Conservation (phyloP, 1,139 yeast genomes). For the Arxiozyma slooffiae region DNA sequence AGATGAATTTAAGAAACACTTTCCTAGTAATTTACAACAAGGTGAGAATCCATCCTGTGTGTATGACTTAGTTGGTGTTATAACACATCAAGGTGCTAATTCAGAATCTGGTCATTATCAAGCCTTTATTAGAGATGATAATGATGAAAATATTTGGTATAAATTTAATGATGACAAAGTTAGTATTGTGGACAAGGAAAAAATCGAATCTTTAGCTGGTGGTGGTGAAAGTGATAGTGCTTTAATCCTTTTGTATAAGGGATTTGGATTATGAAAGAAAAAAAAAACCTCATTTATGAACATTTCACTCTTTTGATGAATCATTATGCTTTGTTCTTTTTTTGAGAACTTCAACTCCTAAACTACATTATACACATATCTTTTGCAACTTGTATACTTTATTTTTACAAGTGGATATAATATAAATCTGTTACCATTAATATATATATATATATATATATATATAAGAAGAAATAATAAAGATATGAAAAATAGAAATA, state of each 20-base stretch:
- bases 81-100: conserved; percentile 90
- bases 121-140: conserved; percentile 66
- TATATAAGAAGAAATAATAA: neutral
- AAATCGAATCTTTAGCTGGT: conserved; percentile 78
- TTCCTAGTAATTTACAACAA: conserved; percentile 32
- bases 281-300: neutral
- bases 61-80: conserved; percentile 71
- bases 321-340: too few relatives aligned
- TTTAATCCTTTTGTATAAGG: conserved; percentile 73
- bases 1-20: conserved; percentile 32
- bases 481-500: too few relatives aligned
- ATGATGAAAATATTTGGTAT: conserved; percentile 81
- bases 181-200: conserved; percentile 62
- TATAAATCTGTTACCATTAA: too few relatives aligned
- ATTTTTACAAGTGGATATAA: too few relatives aligned
- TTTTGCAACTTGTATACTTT: neutral
- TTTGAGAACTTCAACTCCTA: neutral
- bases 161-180: conserved; percentile 91
- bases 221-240: conserved; percentile 98
- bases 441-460: neutral
- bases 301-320: neutral
- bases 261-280: conserved; percentile 42
- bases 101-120: conserved; percentile 98
- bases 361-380: neutral
- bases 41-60: conserved; percentile 84